Conservation (phyloP, 257 asterid species). For the Solanum ahanhuiri region DNA sequence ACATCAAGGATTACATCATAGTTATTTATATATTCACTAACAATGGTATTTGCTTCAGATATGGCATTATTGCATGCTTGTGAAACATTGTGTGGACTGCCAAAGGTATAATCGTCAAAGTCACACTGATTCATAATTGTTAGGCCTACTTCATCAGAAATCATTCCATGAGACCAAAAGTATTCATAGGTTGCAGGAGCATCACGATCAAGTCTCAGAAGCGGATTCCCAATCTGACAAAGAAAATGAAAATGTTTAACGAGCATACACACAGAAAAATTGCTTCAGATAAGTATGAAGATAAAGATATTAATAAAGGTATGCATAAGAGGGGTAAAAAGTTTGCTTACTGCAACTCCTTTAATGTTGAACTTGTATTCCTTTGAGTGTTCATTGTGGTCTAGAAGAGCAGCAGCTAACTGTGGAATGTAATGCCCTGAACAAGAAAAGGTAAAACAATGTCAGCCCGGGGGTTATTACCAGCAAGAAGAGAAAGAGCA, state of each 20-base stretch:
- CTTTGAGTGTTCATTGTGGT: constrained; percentile 51
- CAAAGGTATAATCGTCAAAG: constrained; percentile 71
- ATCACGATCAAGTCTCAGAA: constrained; percentile 83
- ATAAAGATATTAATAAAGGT: not conserved
- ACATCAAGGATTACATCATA: constrained; percentile 90
- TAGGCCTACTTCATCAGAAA: constrained; percentile 82
- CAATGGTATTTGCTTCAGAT: constrained; percentile 48
- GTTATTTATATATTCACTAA: constrained; percentile 61
- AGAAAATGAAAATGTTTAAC: not conserved
- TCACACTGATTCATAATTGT: constrained; percentile 71
- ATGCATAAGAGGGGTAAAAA: not conserved
- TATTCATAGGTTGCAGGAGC: constrained; percentile 66
- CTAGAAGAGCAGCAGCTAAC: constrained; percentile 65
- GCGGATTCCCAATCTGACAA: constrained; percentile 92
- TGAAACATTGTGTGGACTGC: constrained; percentile 71
- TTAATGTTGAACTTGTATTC: constrained; percentile 77
- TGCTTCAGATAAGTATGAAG: not conserved
- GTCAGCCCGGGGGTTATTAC: not conserved
- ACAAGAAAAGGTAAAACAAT: not conserved
- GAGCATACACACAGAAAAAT: not conserved
- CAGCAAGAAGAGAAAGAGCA: not conserved
- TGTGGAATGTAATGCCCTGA: constrained; percentile 94
- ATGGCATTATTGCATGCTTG: constrained; percentile 47
- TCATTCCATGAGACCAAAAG: constrained; percentile 98
- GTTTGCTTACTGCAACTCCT: constrained; percentile 70